These are phyloP conservation scores for Fraxinus sp. DNA, from an alignment of 305 asterid genomes.

Conservation along the genomic window DNA sequence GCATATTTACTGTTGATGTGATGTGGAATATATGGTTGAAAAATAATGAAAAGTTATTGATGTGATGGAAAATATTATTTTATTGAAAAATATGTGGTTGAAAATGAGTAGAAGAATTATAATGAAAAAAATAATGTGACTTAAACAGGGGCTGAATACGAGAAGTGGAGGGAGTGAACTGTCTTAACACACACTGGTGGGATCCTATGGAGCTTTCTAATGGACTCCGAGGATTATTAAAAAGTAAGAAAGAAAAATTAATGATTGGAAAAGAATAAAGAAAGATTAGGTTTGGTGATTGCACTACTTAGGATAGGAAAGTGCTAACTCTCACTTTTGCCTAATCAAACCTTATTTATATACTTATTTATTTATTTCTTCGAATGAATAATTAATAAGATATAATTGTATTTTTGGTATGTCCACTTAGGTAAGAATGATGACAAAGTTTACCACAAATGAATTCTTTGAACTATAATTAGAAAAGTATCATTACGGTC, in stretches of 20 bases:
- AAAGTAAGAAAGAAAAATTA: constrained; percentile 1
- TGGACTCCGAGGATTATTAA: not conserved
- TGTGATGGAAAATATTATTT: too few species aligned
- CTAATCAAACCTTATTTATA: not conserved
- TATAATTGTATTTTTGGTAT: too few species aligned
- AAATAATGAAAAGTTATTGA: too few species aligned
- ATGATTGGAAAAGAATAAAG: constrained; percentile 21
- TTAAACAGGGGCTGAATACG: not conserved
- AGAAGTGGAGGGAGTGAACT: not conserved
- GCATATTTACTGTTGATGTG: too few species aligned
- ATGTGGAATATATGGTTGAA: too few species aligned
- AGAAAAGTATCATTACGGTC: too few species aligned
- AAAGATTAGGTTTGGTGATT: constrained; percentile 1
- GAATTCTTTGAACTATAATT: too few species aligned
- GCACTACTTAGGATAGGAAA: constrained; percentile 17
- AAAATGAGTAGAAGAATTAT: too few species aligned
- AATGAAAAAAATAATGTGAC: too few species aligned
- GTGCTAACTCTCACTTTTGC: not conserved
- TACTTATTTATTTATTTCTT: not conserved
- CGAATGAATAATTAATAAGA: not conserved
- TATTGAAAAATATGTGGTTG: too few species aligned
- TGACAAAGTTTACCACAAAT: too few species aligned
- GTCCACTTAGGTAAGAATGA: not conserved
- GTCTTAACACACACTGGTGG: not conserved
- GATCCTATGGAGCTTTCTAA: constrained; percentile 4